A percentile compares a stretch with the other conserved stretches of the same genome.
These are phyloP conservation scores for Durio zibethinus DNA, from an alignment of 345 rosid species.

Conservation along the genomic window DNA sequence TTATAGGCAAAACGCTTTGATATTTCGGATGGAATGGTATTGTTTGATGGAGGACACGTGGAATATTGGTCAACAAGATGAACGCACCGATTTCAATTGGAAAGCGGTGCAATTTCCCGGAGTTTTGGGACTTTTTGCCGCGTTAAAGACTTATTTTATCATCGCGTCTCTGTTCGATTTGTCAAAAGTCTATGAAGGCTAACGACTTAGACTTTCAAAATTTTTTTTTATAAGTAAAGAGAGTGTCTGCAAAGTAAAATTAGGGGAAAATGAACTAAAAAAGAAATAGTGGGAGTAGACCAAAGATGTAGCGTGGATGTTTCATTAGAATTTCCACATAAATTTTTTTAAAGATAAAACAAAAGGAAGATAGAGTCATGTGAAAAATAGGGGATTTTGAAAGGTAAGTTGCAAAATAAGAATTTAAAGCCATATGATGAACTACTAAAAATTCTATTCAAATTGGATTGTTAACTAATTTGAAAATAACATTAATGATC, in stretches of 20 bases:
- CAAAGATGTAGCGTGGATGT: neutral
- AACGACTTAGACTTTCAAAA: neutral
- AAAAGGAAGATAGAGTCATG: neutral
- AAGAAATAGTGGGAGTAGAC: neutral
- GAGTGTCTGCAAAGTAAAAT: neutral
- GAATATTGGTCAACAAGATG: neutral
- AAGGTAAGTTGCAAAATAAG: too few species aligned
- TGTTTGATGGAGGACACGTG: conserved; percentile 23
- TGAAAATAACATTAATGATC: neutral
- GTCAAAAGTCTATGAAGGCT: neutral
- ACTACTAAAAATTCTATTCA: neutral
- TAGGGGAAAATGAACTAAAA: neutral
- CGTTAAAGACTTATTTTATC: conserved; percentile 16
- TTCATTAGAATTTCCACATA: neutral
- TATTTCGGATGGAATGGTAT: neutral
- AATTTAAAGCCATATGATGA: too few species aligned
- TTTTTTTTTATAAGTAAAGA: neutral
- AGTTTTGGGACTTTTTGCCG: conserved; percentile 21
- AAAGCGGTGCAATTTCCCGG: neutral
- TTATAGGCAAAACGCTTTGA: conserved; percentile 14
- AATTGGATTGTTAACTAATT: neutral
- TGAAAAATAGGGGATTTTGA: neutral
- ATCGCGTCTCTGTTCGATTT: neutral
- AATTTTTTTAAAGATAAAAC: neutral
- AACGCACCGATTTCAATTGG: neutral